Evolutionary conservation across 1,284 basidiomycete genomes (phyloP), one percentile per base, ranked within the genome.

Genomic region (Leccinum proliferum): DNA sequence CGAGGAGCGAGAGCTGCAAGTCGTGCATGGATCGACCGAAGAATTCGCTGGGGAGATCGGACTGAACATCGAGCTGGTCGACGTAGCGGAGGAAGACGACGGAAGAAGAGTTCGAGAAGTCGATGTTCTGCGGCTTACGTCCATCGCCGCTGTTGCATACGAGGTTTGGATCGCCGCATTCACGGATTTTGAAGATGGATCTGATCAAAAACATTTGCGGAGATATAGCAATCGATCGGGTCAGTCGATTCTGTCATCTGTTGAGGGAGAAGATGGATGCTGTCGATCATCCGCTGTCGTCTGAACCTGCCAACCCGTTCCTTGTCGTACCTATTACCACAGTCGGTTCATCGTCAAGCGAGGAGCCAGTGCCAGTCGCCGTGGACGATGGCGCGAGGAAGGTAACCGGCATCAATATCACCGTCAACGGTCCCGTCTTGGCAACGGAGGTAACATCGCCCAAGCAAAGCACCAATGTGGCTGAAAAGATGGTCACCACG

Each of bases 131-230:
- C 57, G 58, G 3, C 14, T 66, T 48, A 48, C 58, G 21, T 61
- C 58, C 21, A 2, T 84, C 83, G 4, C 83, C 83, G 1, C 69
- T 84, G 4, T 71, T 85, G 14, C 81, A 84, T 65, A 79, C 83
- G n/a, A 77, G 75, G 2, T 86, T 84, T 76, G 79, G 77, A 9
- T 81, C 82, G 5, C 79, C 81, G 0, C 67, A 75, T 55, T 76
- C 79, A 69, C 71, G 37, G 71, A 75, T 18, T 15, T 61, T 8
- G 72, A 72, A 48, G 71, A 72, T 14, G 68, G 66, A 35, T 70
- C 68, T 9, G 70, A 74, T 62, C 67, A 67, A 48, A 67, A 63
- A 35, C 60, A 66, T 21, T 58, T 55, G 14, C 65, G 62, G 65
- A 64, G 64, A 55, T 34, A 62, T 48, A 70, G 63, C 39, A 65